phyloP scores from a whole-genome alignment of 805 yeast genomes.

The Suhomyces faveliae region DNA sequence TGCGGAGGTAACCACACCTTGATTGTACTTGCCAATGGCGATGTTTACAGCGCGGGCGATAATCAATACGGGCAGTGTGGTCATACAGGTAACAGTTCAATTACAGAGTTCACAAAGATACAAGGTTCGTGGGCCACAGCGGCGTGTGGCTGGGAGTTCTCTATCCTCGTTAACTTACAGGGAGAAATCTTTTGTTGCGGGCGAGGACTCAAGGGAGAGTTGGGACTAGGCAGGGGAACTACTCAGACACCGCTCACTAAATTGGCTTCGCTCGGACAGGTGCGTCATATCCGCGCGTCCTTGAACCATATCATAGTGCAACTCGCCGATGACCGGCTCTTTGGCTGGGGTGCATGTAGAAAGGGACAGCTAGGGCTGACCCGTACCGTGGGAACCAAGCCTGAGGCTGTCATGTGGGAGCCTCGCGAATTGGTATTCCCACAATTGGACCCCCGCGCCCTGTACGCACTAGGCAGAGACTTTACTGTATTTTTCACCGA shows the following conservation, averaged over 20 bases:
- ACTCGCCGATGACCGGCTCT: slow-evolving; percentile 41
- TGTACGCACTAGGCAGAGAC: slow-evolving; percentile 54
- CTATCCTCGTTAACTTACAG: slow-evolving; percentile 45
- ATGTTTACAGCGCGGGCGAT: slow-evolving; percentile 58
- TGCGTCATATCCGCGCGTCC: slow-evolving; percentile 32
- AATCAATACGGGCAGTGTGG: slow-evolving; percentile 58
- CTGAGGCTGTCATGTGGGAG: slow-evolving; percentile 18
- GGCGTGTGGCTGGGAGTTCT: slow-evolving; percentile 80
- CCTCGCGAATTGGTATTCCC: slow-evolving; percentile 22
- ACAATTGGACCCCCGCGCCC: slow-evolving; percentile 4
- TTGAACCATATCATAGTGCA: slow-evolving; percentile 46
- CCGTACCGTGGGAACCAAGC: slow-evolving; percentile 10
- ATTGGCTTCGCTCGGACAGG: slow-evolving; percentile 5
- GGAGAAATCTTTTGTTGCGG: slow-evolving; percentile 57
- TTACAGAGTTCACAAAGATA: slow-evolving; percentile 18
- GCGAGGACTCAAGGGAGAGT: slow-evolving; percentile 67
- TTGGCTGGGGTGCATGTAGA: slow-evolving; percentile 70
- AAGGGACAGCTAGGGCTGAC: slow-evolving; percentile 51
- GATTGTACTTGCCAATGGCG: slow-evolving; percentile 53
- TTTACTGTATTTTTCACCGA: slow-evolving; percentile 40
- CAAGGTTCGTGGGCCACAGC: slow-evolving; percentile 42
- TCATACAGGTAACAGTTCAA: slow-evolving; percentile 1
- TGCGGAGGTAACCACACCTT: slow-evolving; percentile 91
- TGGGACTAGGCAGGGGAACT: slow-evolving; percentile 47
- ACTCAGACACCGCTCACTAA: slow-evolving; percentile 9